Conservation (phyloP, 2,329 filamentous ascomycete species). For the Phaeosphaeriaceae sp. region DNA sequence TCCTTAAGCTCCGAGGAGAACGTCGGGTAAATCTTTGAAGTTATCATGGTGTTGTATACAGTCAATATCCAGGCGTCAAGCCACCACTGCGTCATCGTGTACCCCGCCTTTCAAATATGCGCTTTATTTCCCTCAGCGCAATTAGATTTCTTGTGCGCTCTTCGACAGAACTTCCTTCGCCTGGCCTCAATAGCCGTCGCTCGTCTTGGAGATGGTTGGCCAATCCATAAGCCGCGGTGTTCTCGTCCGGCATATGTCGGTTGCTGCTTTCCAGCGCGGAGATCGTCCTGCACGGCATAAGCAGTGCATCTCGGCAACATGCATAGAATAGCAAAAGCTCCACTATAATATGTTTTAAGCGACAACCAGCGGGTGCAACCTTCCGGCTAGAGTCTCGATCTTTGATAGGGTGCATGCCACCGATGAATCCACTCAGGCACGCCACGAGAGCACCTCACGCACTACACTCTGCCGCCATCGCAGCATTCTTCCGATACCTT, state of each 20-base stretch:
- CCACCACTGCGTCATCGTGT: neutral
- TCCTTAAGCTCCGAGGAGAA: neutral
- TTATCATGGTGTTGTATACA: neutral
- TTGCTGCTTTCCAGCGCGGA: neutral
- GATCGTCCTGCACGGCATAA: constrained; percentile 2
- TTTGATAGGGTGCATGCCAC: constrained; percentile 6
- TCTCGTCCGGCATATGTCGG: neutral
- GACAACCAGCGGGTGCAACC: constrained; percentile 4
- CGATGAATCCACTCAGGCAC: neutral
- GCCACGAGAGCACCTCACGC: constrained; percentile 4
- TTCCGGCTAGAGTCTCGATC: neutral
- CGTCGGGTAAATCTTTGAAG: neutral
- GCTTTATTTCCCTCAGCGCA: neutral
- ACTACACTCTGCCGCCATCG: constrained; percentile 6
- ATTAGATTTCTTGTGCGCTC: neutral
- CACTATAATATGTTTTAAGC: constrained; percentile 2
- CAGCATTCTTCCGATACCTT: neutral
- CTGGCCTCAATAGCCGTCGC: neutral
- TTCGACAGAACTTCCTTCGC: neutral
- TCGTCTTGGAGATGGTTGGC: neutral
- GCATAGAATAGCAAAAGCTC: constrained; percentile 3
- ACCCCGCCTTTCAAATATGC: neutral
- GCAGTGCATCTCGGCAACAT: constrained; percentile 3
- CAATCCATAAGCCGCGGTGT: neutral
- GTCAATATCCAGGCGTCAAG: neutral